Percentiles rank a stretch among this genome's conserved stretches.
These are phyloP conservation scores for Petunia hybrid DNA, from an alignment of 305 asterid species.

Conservation along the genomic window DNA sequence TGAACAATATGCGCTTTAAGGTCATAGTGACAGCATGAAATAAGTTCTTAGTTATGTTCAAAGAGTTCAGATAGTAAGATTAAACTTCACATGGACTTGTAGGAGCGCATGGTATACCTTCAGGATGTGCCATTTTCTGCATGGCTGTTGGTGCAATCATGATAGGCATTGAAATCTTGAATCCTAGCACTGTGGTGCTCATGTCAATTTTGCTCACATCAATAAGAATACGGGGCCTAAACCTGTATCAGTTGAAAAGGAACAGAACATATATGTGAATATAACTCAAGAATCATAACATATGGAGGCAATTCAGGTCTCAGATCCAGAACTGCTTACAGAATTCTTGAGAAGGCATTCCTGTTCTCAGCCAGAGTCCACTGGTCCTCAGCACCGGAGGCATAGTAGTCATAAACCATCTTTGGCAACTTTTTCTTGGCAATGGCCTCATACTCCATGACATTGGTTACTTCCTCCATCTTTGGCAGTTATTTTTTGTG, in stretches of 20 bases:
- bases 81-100: not conserved
- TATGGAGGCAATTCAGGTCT: not conserved
- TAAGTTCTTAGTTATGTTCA: not conserved
- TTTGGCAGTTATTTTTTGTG: slow-evolving; percentile 23
- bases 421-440: slow-evolving; percentile 61
- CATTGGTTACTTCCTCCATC: slow-evolving; percentile 71
- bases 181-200: slow-evolving; percentile 54
- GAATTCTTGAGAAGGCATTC: slow-evolving; percentile 59
- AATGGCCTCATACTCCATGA: slow-evolving; percentile 53
- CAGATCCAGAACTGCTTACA: slow-evolving; percentile 41
- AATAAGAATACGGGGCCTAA: slow-evolving; percentile 60
- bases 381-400: slow-evolving; percentile 68
- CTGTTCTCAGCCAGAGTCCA: slow-evolving; percentile 59
- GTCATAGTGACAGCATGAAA: not conserved
- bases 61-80: not conserved
- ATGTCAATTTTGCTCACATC: slow-evolving; percentile 62
- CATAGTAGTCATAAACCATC: slow-evolving; percentile 61
- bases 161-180: slow-evolving; percentile 65
- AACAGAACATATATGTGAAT: slow-evolving; percentile 15
- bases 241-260: slow-evolving; percentile 40
- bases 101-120: slow-evolving; percentile 40
- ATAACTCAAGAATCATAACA: not conserved
- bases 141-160: slow-evolving; percentile 63
- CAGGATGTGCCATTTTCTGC: slow-evolving; percentile 67
- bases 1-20: not conserved